Evolutionary conservation across 305 asterid genomes (phyloP), one percentile per base, ranked within the genome.

Genomic region (Rubia tinctorum): DNA sequence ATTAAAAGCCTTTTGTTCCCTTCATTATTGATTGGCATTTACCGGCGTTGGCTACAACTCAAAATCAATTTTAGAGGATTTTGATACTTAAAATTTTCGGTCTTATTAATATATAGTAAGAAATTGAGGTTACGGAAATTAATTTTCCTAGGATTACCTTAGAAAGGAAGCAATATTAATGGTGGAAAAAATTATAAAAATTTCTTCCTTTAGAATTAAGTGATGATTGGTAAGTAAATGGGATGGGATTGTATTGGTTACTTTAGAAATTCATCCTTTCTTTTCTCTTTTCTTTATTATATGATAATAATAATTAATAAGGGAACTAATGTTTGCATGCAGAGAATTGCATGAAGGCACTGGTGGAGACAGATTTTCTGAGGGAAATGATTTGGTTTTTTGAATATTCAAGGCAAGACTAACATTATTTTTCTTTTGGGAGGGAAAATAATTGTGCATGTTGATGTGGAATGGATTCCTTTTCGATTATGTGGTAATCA

Each of bases 361-460:
- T 75, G 58, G 75, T 56, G 93, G 93, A 83, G 97, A 91, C 97
- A 89, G 82, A 87, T 86, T 70, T 91, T 91, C 97, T 73, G 85
- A 87, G 70, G 87, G 27, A 68, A 91, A 89, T 91, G 82, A 91
- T 89, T 91, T 80, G 78, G 90, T 88, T 66, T 53, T 66, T 86
- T 83, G 83, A 86, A 86, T 79, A 76, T 83, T 66, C 66, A 67
- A 74, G 76, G 63, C 61, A 80, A 72, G 76, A 68, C 56, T 43
- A 51, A 18, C 9, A 22, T 53, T 53, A 53, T 53, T 53, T 53
- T 53, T 53, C 59, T 61, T 73, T 79, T 47, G 69, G 83, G 83
- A 49, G 81, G 82, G 79, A 71, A 71, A 67, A 34, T 17, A 55
- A 55, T 11, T 73, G 71, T 80, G 79, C 76, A 72, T 73, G 79